Conservation (phyloP, 306 rosid species). For the Urtica urens region DNA sequence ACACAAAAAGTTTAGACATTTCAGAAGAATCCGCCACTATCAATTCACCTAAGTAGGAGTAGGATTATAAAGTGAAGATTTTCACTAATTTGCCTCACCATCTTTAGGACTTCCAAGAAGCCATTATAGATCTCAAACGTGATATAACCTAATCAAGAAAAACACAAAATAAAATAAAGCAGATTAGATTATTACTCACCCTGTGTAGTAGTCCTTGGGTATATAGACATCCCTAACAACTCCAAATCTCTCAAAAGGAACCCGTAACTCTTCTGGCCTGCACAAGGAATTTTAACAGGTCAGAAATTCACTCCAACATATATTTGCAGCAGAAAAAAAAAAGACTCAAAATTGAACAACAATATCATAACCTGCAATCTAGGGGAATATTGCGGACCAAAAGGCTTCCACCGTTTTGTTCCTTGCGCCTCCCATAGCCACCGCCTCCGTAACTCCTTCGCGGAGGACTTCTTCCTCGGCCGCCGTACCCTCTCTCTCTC, state of each 20-base stretch:
- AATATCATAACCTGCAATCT: slow-evolving; percentile 46
- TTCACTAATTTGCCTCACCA: background rate
- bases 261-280: slow-evolving; percentile 81
- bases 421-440: slow-evolving; percentile 64
- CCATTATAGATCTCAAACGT: slow-evolving; percentile 14
- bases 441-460: slow-evolving; percentile 30
- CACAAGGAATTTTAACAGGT: slow-evolving; percentile 1
- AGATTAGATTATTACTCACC: slow-evolving; percentile 45
- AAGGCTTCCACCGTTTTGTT: slow-evolving; percentile 65
- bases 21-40: slow-evolving; percentile 16
- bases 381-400: slow-evolving; percentile 93
- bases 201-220: slow-evolving; percentile 89
- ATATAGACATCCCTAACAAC: slow-evolving; percentile 88
- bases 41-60: background rate
- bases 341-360: background rate
- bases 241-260: slow-evolving; percentile 84
- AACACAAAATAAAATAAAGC: background rate
- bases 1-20: slow-evolving; percentile 10
- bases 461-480: slow-evolving; percentile 49
- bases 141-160: background rate
- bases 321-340: background rate
- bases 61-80: background rate
- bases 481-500: slow-evolving; percentile 80
- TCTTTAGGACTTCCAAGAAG: background rate
- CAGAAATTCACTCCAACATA: background rate